These are phyloP conservation scores for Aspergillus spinulosporus DNA, from an alignment of 2,329 filamentous ascomycete genomes.

Conservation along the genomic window DNA sequence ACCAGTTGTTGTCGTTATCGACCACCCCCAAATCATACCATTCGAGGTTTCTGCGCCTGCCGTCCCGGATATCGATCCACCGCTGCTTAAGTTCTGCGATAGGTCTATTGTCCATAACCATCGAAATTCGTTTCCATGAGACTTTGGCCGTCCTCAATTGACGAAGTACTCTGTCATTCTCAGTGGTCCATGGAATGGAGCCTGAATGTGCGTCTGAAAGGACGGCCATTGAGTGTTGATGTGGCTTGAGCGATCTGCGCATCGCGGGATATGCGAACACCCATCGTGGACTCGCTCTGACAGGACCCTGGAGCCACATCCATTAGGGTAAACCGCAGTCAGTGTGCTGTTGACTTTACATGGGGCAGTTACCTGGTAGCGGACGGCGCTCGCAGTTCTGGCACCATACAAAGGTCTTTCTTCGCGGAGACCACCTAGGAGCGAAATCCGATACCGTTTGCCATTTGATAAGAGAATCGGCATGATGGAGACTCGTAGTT, in stretches of 20 bases:
- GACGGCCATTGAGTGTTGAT: neutral
- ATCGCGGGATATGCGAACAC: neutral
- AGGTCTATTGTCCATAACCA: constrained; percentile 23
- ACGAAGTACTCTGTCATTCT: constrained; percentile 24
- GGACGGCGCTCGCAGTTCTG: neutral
- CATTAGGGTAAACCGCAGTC: neutral
- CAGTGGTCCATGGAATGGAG: constrained; percentile 21
- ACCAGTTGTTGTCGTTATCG: neutral
- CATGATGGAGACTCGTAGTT: constrained; percentile 11
- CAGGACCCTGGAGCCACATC: neutral
- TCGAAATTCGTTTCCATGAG: constrained; percentile 28
- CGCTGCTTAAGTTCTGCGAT: constrained; percentile 28
- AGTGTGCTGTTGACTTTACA: neutral
- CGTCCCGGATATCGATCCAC: constrained; percentile 19
- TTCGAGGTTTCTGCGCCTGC: neutral
- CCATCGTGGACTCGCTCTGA: neutral
- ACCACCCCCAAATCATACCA: neutral
- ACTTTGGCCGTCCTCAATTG: constrained; percentile 23
- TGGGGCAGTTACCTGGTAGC: neutral
- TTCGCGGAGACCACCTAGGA: constrained; percentile 8
- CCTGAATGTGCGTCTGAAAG: neutral
- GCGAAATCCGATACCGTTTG: constrained; percentile 13
- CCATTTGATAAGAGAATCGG: constrained; percentile 19
- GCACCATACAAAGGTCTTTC: neutral
- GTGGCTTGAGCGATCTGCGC: neutral